These are phyloP conservation scores for Chalciporus sp. DNA, from an alignment of 1,284 basidiomycete species.

Conservation along the genomic window DNA sequence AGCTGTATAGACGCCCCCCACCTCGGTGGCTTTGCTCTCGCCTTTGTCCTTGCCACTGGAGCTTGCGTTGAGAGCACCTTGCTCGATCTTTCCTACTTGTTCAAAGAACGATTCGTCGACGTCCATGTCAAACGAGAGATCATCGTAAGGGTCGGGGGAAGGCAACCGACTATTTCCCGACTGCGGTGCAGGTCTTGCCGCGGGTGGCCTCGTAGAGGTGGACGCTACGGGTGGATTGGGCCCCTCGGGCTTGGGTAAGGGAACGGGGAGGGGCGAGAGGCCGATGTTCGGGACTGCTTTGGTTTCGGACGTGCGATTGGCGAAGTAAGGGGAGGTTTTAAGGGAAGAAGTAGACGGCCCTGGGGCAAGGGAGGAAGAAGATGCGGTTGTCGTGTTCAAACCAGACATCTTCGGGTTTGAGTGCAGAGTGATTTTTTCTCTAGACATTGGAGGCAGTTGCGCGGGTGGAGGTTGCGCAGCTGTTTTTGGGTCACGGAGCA, in stretches of 20 bases:
- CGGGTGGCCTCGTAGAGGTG: background rate
- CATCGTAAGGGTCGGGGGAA: conserved; percentile 27
- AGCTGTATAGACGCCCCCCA: conserved; percentile 2
- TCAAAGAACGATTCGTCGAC: conserved; percentile 33
- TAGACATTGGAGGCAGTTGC: conserved; percentile 5
- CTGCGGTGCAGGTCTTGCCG: background rate
- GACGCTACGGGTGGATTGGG: background rate
- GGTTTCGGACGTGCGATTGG: conserved; percentile 1
- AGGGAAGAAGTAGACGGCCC: conserved; percentile 1
- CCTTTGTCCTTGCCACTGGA: conserved; percentile 17
- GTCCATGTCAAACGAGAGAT: conserved; percentile 33
- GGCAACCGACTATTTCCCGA: background rate
- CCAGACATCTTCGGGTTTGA: background rate
- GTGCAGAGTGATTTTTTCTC: background rate
- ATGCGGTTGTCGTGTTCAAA: background rate
- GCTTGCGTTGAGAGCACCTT: conserved; percentile 18
- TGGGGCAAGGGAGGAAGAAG: conserved; percentile 17
- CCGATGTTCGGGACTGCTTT: conserved; percentile 29
- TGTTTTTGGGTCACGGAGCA: background rate
- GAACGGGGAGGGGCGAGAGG: conserved; percentile 25
- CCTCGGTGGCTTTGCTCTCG: conserved; percentile 17
- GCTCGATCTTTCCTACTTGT: conserved; percentile 35
- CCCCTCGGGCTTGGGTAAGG: background rate
- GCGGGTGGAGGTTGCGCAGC: background rate
- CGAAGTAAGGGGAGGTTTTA: conserved; percentile 28